Evolutionary conservation across 345 rosid genomes (phyloP).

Genomic region (Abelmoschus esculentus): DNA sequence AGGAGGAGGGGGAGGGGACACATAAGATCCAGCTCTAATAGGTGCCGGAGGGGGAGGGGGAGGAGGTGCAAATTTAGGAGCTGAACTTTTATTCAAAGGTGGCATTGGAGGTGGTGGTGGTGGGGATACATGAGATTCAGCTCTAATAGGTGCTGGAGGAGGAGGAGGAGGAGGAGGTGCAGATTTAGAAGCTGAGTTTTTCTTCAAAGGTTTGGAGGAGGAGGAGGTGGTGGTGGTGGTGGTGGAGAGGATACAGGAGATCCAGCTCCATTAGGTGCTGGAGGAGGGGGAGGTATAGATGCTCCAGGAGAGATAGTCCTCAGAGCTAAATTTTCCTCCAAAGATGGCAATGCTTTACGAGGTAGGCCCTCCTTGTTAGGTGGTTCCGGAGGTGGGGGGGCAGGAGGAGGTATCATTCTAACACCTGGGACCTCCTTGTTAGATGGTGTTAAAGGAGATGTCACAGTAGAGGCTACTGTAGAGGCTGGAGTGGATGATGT

Average conservation of each 20-base stretch:
- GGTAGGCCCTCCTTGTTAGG: not conserved
- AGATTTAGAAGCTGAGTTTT: conserved; percentile 16
- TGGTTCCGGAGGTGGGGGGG: conserved; percentile 17
- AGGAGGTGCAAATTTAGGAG: conserved; percentile 24
- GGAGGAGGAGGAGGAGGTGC: conserved; percentile 38
- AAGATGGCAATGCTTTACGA: not conserved
- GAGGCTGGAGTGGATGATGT: conserved; percentile 3
- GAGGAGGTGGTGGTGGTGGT: not conserved
- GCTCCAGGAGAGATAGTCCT: not conserved
- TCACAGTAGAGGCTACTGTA: not conserved
- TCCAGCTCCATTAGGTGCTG: conserved; percentile 12
- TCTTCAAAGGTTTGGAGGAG: conserved; percentile 24
- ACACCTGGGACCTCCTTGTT: not conserved
- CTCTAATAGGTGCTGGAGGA: conserved; percentile 11
- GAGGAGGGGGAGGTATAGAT: conserved; percentile 23
- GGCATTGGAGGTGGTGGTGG: conserved; percentile 26
- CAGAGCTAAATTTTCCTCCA: not conserved
- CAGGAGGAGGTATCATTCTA: conserved; percentile 4
- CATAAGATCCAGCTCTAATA: too few species aligned
- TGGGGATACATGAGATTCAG: conserved; percentile 13
- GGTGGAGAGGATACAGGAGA: conserved; percentile 25
- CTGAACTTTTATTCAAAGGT: conserved; percentile 21
- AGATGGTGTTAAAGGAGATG: not conserved
- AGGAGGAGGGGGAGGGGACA: too few species aligned
- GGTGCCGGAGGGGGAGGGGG: not conserved